Evolutionary conservation across 139 green algal genomes (phyloP).

Genomic region (Chlorella sp.): DNA sequence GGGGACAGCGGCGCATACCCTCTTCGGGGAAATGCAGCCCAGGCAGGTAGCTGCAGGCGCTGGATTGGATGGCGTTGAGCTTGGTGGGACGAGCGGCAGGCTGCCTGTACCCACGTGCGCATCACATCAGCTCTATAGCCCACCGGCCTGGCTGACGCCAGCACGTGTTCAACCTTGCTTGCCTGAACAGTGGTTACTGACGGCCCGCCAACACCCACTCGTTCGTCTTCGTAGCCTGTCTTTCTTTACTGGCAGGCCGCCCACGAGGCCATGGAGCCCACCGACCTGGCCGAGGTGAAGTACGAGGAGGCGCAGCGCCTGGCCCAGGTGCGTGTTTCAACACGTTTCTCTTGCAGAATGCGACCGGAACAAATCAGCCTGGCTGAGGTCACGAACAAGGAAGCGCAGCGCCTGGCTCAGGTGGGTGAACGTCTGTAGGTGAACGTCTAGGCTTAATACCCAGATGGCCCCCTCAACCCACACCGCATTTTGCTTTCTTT

Average conservation of each 20-base stretch:
- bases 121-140: too few species aligned
- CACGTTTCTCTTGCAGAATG: too few species aligned
- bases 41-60: neutral
- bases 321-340: neutral
- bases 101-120: too few species aligned
- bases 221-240: neutral
- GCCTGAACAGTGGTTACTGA: neutral
- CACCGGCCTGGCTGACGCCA: too few species aligned
- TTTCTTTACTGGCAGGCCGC: slow-evolving; percentile 15
- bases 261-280: slow-evolving; percentile 31
- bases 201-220: neutral
- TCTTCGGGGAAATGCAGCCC: neutral
- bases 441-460: too few species aligned
- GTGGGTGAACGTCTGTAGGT: too few species aligned
- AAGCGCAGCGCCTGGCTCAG: too few species aligned
- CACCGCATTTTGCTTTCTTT: neutral
- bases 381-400: too few species aligned
- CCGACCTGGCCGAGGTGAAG: slow-evolving; percentile 34
- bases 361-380: too few species aligned
- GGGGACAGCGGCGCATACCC: neutral
- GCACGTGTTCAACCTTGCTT: neutral
- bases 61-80: too few species aligned
- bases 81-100: too few species aligned
- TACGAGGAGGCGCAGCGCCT: slow-evolving; percentile 31
- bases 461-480: too few species aligned